Base-by-base conservation (phyloP, 2,329 filamentous ascomycete species). In the Colletotrichum sp. region DNA sequence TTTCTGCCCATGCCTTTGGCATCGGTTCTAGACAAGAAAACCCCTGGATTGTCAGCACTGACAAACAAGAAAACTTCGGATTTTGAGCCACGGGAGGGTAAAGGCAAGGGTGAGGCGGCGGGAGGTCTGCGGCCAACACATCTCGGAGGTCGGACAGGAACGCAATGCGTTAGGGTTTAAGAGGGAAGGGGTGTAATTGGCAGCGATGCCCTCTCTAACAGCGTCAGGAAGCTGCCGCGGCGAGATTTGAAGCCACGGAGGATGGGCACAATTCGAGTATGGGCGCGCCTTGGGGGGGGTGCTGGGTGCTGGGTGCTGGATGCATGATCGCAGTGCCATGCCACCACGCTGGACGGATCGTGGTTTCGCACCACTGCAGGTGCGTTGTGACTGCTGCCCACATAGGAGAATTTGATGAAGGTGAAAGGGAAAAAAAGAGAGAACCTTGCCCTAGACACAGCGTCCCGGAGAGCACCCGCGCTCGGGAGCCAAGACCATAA, bases 211-310 rank as follows among this genome's bases (percentile, higher is more conserved):
- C 32, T 52, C 55, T 36, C 55, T 6, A 55, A 7, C 15, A 55
- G 12, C 55, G 13, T 34, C 32, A 60, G 67, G 67, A 36, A 57
- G 30, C 43, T 48, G 55, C 36, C 72, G 34, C 48, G 18, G 60
- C 72, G 52, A 71, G 52, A 65, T 64, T 71, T n/a, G 55, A 28
- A 61, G 32, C 67, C 52, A 61, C 52, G 72, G 67, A 67, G 52
- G 36, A 66, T 67, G 72, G 67, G 67, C 61, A 71, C 67, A 34
- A 43, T 74, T 71, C 52, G 60, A 74, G 72, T 71, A 71, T 74
- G 72, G 71, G 32, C 43, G 43, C 59, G 32, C 21, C 5, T 21
- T 24, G 30, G 24, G 32, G 28, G 30, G 60, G 28, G 32, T 34
- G 34, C 15, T 39, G 32, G 61, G 13, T 36, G 59, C 36, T n/a